Evolutionary conservation across 139 green algal species (phyloP), one percentile per base, ranked within the genome.

Genomic region (Pycnococcus provasolii): DNA sequence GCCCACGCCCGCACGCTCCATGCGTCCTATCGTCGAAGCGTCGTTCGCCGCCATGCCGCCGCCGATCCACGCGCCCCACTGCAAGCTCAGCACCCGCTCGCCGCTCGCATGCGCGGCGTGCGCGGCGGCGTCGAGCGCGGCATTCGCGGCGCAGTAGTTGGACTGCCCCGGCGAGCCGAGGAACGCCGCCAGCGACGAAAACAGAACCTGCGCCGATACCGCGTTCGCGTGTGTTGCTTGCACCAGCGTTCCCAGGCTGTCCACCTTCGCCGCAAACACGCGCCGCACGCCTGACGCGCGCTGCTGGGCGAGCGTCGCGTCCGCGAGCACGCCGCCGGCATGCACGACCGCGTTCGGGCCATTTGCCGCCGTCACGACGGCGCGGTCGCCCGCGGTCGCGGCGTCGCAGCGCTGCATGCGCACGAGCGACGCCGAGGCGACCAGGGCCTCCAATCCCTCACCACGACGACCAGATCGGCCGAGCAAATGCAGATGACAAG

Each of bases 51-150:
- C 89, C 89, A 95, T 95, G 64, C 89, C 89, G 2, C 73, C 80
- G 42, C 82, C 83, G 1, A 68, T 77, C 89, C 89, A 96, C 11
- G 89, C 89, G 45, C 89, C 89, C 89, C 89, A 96, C 73, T 96
- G 89, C 53, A 94, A 59, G 52, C 74, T 84, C 50, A 48, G 55
- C 42, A 44, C 44, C 2, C 54, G 3, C 8, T 75, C 2, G 11
- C 73, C 74, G 9, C 0, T 39, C 9, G 0, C 43, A 6, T 53
- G 41, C 37, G 42, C 13, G 7, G 45, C 15, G 6, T n/a, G 4
- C 4, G 74, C 66, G 48, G 48, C 72, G 6, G 46, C 58, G 50
- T 85, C 77, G 11, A 87, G 39, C 2, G 62, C 59, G 0, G 67
- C 72, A 51, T 87, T 87, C 47, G 79, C 68, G 26, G 68, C 68